Evolutionary conservation across 495 filamentous ascomycete genomes (phyloP), one percentile per base, ranked within the genome.

Genomic region (Hapsidospora chrysogenum): DNA sequence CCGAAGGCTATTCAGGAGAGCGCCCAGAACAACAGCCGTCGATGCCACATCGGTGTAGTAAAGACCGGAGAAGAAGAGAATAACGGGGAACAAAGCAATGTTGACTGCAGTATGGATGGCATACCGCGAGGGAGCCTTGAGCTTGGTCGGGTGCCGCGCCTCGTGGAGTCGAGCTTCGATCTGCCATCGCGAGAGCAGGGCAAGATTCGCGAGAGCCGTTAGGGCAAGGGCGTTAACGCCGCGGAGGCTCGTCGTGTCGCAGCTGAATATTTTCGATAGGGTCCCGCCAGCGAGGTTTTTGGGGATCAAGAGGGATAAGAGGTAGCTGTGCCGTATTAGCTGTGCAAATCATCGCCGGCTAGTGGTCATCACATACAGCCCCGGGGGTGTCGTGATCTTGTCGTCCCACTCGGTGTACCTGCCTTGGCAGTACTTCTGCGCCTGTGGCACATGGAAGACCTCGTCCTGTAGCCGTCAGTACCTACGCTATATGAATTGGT

Each of bases 381-480:
- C 92, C 5, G 89, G 85, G 2, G 89, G 89, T 2, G 89, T 97
- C 7, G 89, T 97, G 41, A 97, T 84, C 49, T 95, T 96, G 10
- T 84, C 79, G 54, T 97, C 86, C 92, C 92, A 97, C 13, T 76
- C 57, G 20, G 52, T 50, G 58, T 76, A 95, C 18, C 70, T 63
- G 13, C 80, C 75, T 14, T 64, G 44, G 55, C 86, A 93, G 52
- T 96, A 97, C 7, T 67, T 66, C 36, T 92, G 80, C 0, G 85
- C 85, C 56, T 97, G 89, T 2, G 84, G 78, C 33, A 95, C 75
- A 47, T 97, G 89, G 54, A 97, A 97, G 17, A 85, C 74, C 57
- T 97, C 89, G 47, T 97, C 89, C 81, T 87, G 38, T 10, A 3
- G 4, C 33, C 6, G 14, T 53, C 11, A 45, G 54, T 18, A 40